Base-by-base conservation (phyloP, 2,329 filamentous ascomycete species). In the Xylariales sp. region DNA sequence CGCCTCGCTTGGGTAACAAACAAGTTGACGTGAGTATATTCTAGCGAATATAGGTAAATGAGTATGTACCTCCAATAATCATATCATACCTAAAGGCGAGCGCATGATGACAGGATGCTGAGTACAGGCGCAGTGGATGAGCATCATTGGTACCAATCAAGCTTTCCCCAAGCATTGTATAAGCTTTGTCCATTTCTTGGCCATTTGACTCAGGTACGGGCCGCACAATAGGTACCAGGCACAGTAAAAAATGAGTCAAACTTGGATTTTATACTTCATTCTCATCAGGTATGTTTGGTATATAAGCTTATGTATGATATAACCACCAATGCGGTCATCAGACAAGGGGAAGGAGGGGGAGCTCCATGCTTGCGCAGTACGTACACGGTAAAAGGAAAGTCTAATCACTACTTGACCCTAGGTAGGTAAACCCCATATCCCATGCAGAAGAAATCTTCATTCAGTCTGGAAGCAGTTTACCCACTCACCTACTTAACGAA, bases 101-200 rank as follows among this genome's bases (percentile, higher is more conserved):
- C 9, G 34, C 14, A 36, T 52, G 5, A 50, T 32, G 28, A 50
- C 48, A 32, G 16, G 5, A 52, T 36, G 30, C 14, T 14, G 9
- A 14, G 39, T 41, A 14, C 3, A 41, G 39, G 12, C 6, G 12
- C 36, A 39, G 4, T 41, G 14, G 9, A 14, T 41, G 39, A 14
- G 14, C n/a, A 9, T 52, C 16, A 5, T 14, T 14, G 12, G 28
- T 23, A 41, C 32, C 6, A 48, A 7, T 8, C 30, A 48, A 59
- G 62, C 62, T 64, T 64, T 53, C 14, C 7, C 48, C 48, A 64
- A 39, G 46, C 39, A 18, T 34, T 30, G 41, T 39, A 43, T 28
- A 59, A 64, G 62, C 59, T 49, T 54, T 34, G 16, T 5, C 32
- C 10, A 12, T 54, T 8, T 60, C 62, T 57, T 60, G 46, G 54